Conservation (phyloP, 768 basidiomycete genomes). For the Lactarius vividus region DNA sequence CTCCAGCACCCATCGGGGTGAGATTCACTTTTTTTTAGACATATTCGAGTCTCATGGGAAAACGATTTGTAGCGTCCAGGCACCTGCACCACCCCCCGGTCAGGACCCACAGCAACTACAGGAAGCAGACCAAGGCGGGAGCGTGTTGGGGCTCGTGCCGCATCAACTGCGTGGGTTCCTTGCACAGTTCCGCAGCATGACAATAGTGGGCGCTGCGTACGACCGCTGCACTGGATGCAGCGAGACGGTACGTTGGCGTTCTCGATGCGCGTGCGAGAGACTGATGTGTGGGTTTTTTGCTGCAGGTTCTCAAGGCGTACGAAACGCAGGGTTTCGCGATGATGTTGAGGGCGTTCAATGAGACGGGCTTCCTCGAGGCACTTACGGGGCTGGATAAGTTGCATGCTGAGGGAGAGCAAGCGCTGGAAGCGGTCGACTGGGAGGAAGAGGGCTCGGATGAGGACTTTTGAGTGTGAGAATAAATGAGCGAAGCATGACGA, state of each 20-base stretch:
- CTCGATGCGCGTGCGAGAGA: background rate
- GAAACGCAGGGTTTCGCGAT: slow-evolving; percentile 75
- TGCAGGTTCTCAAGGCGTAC: slow-evolving; percentile 78
- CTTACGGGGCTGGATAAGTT: slow-evolving; percentile 57
- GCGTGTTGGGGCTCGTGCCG: slow-evolving; percentile 83
- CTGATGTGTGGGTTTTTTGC: background rate
- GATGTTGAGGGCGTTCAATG: slow-evolving; percentile 80
- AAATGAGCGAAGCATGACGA: slow-evolving; percentile 15
- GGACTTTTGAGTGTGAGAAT: slow-evolving; percentile 33
- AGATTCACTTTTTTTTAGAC: background rate
- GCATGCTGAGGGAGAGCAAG: slow-evolving; percentile 50
- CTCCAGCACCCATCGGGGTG: slow-evolving; percentile 90
- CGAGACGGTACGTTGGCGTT: slow-evolving; percentile 53
- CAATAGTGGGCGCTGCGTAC: slow-evolving; percentile 84
- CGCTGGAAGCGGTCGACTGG: slow-evolving; percentile 49
- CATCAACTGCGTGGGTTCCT: slow-evolving; percentile 94
- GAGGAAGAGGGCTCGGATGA: slow-evolving; percentile 40
- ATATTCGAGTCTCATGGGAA: slow-evolving; percentile 3
- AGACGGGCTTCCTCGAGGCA: slow-evolving; percentile 68
- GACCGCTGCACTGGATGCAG: slow-evolving; percentile 90
- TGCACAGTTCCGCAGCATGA: slow-evolving; percentile 79
- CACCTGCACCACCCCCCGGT: slow-evolving; percentile 64
- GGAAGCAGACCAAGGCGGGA: slow-evolving; percentile 31
- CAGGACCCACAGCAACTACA: slow-evolving; percentile 31
- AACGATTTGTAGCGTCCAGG: slow-evolving; percentile 44